Conservation (phyloP, 768 basidiomycete genomes). For the Rhodotorula babjevae region DNA sequence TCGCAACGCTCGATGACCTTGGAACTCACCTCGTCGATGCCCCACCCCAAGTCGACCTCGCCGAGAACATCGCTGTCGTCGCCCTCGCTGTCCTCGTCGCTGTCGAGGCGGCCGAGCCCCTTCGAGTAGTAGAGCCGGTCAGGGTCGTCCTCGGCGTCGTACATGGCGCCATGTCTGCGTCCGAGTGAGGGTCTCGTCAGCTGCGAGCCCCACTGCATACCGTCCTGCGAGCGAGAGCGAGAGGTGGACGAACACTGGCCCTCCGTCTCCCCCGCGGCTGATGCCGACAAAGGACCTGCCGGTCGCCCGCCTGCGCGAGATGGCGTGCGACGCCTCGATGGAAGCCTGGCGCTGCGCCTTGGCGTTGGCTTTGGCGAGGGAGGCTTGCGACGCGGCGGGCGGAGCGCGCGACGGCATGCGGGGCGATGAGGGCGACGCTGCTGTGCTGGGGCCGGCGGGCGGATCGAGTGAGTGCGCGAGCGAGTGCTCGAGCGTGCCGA, state of each 20-base stretch:
- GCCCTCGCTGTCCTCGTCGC: constrained; percentile 32
- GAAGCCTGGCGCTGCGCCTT: constrained; percentile 24
- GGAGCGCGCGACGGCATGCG: constrained; percentile 28
- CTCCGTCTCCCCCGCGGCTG: constrained; percentile 28
- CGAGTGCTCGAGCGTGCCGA: too few relatives aligned
- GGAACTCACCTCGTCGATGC: constrained; percentile 20
- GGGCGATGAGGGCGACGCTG: too few relatives aligned
- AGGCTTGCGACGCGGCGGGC: constrained; percentile 21
- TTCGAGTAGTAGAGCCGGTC: constrained; percentile 75
- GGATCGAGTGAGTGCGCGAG: too few relatives aligned
- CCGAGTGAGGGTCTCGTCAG: neutral
- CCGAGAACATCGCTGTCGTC: constrained; percentile 27
- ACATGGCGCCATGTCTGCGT: constrained; percentile 23
- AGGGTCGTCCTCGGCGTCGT: constrained; percentile 56
- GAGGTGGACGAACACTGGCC: constrained; percentile 20
- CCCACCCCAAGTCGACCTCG: constrained; percentile 25
- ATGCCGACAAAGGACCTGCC: constrained; percentile 31
- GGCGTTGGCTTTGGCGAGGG: constrained; percentile 31
- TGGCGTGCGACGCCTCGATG: constrained; percentile 24
- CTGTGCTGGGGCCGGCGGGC: too few relatives aligned
- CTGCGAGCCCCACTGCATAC: neutral
- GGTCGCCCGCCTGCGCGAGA: constrained; percentile 16
- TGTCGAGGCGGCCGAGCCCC: constrained; percentile 61
- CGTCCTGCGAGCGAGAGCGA: neutral
- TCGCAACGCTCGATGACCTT: neutral